phyloP scores from a whole-genome alignment of 2,329 filamentous ascomycete species.

The Chrysoporthe cubensis region DNA sequence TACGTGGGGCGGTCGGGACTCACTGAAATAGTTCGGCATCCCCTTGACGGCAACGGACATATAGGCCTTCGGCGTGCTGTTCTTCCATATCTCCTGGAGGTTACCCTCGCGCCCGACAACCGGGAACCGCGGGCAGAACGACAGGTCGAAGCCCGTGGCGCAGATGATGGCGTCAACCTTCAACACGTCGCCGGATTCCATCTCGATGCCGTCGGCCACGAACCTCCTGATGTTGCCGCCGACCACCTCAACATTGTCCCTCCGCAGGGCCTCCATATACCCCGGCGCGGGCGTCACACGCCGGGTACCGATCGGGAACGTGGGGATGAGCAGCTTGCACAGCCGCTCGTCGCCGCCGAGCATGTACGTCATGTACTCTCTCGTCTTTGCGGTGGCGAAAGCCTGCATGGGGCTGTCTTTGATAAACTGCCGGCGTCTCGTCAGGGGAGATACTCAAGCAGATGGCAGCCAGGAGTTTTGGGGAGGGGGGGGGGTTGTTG shows the following conservation, averaged over 20 bases:
- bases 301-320: conserved; percentile 52
- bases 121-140: conserved; percentile 56
- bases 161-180: conserved; percentile 60
- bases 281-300: conserved; percentile 55
- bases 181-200: conserved; percentile 52
- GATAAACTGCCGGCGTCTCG: conserved; percentile 38
- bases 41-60: conserved; percentile 57
- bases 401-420: conserved; percentile 46
- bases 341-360: conserved; percentile 54
- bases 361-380: conserved; percentile 51
- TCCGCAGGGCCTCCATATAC: conserved; percentile 51
- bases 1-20: conserved; percentile 32
- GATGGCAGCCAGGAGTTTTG: background rate
- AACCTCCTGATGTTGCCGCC: conserved; percentile 50
- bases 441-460: conserved; percentile 11
- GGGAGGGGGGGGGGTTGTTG: too few species aligned
- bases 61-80: conserved; percentile 52
- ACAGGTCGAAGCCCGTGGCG: conserved; percentile 61
- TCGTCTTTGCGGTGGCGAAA: conserved; percentile 46
- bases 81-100: conserved; percentile 52
- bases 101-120: conserved; percentile 54
- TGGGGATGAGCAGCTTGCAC: conserved; percentile 54
- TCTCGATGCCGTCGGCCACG: conserved; percentile 51
- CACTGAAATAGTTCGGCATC: conserved; percentile 61
- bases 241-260: conserved; percentile 53